Evolutionary conservation across 2,329 filamentous ascomycete genomes (phyloP), one percentile per base, ranked within the genome.

Genomic region (Colletotrichum lindemuthianum): DNA sequence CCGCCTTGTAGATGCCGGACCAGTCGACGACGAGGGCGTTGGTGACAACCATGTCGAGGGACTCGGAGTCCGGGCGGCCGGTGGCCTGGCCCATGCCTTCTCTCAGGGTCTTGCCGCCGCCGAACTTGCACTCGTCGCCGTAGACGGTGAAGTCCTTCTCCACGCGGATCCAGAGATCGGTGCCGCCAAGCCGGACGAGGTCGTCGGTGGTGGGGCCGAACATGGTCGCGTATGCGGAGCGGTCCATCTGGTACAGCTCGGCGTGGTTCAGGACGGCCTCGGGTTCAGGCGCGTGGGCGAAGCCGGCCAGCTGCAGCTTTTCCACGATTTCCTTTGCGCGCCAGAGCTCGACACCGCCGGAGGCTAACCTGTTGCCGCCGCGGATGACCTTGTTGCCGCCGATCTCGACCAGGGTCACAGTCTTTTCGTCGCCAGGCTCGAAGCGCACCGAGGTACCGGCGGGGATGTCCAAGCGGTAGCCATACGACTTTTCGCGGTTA

Each of bases 11-110:
- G 73, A 98, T 97, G 51, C 95, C 95, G 1, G 86, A 90, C 86
- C 91, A 96, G 79, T 98, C 95, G 16, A 98, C 85, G 41, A 98
- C 90, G 68, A 98, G 80, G 6, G 94, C 95, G 72, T 97, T 98
- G 2, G 90, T 92, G 65, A 98, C 88, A 32, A 97, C 92, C 50
- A 95, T 86, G 75, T 98, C 95, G 63, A 97, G 79, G 32, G 87
- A 88, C 32, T 94, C 88, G 2, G 83, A 81, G 71, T 95, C 90
- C 0, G 85, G 78, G 47, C 92, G 85, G 5, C 92, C 94, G 32
- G 90, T 90, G 6, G 93, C 92, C 80, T 97, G 94, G 3, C 94
- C 95, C 94, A 98, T 98, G 37, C 95, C 95, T 76, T 98, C 95
- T 66, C 95, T 87, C 63, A 98, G 80, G 41, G 93, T 96, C 83